A percentile compares a stretch with the other conserved stretches of the same genome.
phyloP scores from a whole-genome alignment of 202 grass and related monocot genomes.

The Musa balbisiana region DNA sequence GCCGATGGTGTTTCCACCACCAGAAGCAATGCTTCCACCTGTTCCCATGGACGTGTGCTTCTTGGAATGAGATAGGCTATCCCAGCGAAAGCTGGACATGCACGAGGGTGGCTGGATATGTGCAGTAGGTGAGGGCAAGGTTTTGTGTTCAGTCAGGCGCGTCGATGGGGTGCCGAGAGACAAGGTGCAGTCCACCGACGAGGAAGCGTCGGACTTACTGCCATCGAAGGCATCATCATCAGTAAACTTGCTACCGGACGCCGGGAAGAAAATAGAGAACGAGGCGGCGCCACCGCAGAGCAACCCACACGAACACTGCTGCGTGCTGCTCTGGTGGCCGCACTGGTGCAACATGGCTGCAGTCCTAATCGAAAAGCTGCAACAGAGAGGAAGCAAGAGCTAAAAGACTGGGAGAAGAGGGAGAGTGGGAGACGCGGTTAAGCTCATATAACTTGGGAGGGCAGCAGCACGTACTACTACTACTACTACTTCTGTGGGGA shows the following conservation, averaged over 20 bases:
- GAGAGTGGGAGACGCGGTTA: slow-evolving; percentile 14
- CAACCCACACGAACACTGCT: slow-evolving; percentile 47
- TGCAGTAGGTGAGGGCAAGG: neutral
- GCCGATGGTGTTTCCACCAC: neutral
- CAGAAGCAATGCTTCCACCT: neutral
- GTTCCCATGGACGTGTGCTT: neutral
- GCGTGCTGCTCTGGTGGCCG: slow-evolving; percentile 10
- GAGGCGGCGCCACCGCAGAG: slow-evolving; percentile 48
- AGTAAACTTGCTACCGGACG: slow-evolving; percentile 31
- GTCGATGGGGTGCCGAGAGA: slow-evolving; percentile 94
- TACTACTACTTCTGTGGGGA: neutral
- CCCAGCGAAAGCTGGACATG: slow-evolving; percentile 25
- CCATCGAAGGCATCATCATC: slow-evolving; percentile 21
- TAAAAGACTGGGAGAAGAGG: neutral
- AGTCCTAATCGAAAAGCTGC: neutral
- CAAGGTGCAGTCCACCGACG: slow-evolving; percentile 80
- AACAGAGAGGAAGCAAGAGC: neutral
- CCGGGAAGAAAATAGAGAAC: slow-evolving; percentile 54
- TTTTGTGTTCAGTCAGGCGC: slow-evolving; percentile 18
- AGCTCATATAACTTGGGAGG: neutral
- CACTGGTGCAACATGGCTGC: slow-evolving; percentile 33
- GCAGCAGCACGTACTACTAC: neutral
- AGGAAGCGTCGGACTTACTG: slow-evolving; percentile 17
- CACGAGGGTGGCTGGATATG: slow-evolving; percentile 7
- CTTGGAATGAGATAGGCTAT: slow-evolving; percentile 26